These are phyloP conservation scores for Pyrus hybrid DNA, from an alignment of 331 rosid genomes.

Conservation along the genomic window DNA sequence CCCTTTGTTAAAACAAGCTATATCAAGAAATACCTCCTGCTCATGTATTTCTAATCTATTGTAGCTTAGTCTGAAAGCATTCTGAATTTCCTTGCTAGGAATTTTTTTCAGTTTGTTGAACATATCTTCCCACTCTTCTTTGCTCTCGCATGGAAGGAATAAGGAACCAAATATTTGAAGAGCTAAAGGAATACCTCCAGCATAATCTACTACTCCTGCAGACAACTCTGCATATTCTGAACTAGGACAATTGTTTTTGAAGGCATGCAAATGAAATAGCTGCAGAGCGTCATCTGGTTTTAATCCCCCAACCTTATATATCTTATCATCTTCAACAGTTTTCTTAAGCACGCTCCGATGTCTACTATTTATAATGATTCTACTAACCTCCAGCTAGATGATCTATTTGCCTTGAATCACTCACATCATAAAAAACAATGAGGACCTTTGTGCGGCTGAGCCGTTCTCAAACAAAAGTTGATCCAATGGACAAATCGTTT, in stretches of 20 bases:
- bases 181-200: conserved; percentile 11
- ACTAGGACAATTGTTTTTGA: neutral
- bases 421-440: neutral
- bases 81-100: neutral
- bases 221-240: neutral
- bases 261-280: neutral
- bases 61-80: neutral
- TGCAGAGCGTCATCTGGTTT: neutral
- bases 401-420: neutral
- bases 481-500: neutral
- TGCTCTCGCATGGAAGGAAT: neutral
- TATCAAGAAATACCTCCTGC: neutral
- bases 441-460: neutral
- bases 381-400: neutral
- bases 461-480: neutral
- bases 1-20: neutral
- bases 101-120: neutral
- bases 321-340: neutral
- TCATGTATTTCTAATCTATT: neutral
- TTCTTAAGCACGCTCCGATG: neutral
- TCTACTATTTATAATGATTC: conserved; percentile 6
- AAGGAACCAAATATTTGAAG: neutral
- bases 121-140: neutral
- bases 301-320: neutral
- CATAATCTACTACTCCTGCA: neutral